These are phyloP conservation scores for Phytophthora melonis DNA, from an alignment of 352 stramenopile genomes.

Conservation along the genomic window DNA sequence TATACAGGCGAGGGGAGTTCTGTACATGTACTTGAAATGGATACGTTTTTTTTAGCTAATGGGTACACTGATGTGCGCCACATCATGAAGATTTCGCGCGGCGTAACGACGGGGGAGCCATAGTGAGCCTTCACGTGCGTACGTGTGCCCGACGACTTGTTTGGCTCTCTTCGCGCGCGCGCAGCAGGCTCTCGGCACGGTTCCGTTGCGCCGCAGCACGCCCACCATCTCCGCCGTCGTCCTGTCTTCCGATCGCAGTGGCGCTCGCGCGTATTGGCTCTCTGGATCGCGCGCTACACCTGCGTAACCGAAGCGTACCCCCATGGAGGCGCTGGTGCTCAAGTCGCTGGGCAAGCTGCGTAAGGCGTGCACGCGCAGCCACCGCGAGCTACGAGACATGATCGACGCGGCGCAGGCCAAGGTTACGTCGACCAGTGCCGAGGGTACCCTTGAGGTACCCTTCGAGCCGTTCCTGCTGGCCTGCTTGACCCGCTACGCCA, in stretches of 20 bases:
- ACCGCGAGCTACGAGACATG: conserved; percentile 79
- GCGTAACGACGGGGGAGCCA: conserved; percentile 21
- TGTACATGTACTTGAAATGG: no score
- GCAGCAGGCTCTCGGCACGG: no score
- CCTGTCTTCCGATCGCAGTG: no score
- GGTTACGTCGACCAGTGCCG: conserved; percentile 47
- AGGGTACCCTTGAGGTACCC: conserved; percentile 54
- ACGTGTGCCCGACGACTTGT: no score
- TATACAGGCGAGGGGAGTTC: no score
- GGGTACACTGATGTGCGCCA: conserved; percentile 2
- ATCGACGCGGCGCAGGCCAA: conserved; percentile 64
- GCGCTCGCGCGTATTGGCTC: neutral
- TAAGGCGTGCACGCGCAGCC: conserved; percentile 75
- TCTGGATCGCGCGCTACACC: neutral
- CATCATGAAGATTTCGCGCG: conserved; percentile 23
- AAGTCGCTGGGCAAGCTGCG: conserved; percentile 83
- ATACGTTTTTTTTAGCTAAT: no score
- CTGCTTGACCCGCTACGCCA: conserved; percentile 78
- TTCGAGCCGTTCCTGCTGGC: conserved; percentile 82
- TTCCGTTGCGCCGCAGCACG: no score
- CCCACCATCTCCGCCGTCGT: no score
- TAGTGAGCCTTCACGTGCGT: neutral
- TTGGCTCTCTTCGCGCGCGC: no score
- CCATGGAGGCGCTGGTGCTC: conserved; percentile 74
- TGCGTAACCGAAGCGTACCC: conserved; percentile 11